Base-by-base conservation (phyloP, 2,329 filamentous ascomycete genomes). In the Colletotrichum scovillei region DNA sequence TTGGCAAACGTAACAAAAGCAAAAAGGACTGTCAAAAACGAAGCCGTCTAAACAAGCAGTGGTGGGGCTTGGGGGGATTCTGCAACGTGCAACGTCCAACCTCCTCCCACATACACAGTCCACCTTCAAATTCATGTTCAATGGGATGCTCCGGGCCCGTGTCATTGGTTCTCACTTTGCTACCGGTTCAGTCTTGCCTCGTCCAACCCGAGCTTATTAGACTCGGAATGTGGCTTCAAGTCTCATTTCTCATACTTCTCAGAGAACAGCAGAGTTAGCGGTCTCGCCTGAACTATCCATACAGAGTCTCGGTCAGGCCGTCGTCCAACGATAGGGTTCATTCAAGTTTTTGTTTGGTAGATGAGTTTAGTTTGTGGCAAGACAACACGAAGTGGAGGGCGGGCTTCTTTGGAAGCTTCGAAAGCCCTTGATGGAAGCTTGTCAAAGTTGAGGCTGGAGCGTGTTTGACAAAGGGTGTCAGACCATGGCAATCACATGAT, bases 341-440 rank as follows among this genome's bases (percentile, higher is more conserved):
- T 16, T 42, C 14, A 14, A 42, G 8, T 26, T 52, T n/a, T 52
- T n/a, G 30, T 30, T 22, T 19, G 24, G 30, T 52, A 66, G 22
- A 53, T 70, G 55, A 24, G 63, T 26, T 65, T 24, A 35, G 60
- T 65, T 70, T 66, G 53, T 42, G 62, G 46, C 30, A 60, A 70
- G 42, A 55, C 55, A 46, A 63, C 62, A 35, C 57, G 64, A 72
- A 63, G 11, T 35, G 32, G 56, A n/a, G 19, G 7, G 5, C 49
- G 38, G 38, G 38, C 38, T 42, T 42, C 38, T 42, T 42, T 42
- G 38, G 14, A 42, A 42, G 38, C 38, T 42, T 42, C 38, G 22
- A 57, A 65, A 72, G 68, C 57, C 49, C 64, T 28, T 22, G 22
- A 30, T 63, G 64, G 69, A 72, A 72, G 53, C 24, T 57, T 58